Base-by-base conservation (phyloP, 2,329 filamentous ascomycete species). In the Claviceps purpurea region DNA sequence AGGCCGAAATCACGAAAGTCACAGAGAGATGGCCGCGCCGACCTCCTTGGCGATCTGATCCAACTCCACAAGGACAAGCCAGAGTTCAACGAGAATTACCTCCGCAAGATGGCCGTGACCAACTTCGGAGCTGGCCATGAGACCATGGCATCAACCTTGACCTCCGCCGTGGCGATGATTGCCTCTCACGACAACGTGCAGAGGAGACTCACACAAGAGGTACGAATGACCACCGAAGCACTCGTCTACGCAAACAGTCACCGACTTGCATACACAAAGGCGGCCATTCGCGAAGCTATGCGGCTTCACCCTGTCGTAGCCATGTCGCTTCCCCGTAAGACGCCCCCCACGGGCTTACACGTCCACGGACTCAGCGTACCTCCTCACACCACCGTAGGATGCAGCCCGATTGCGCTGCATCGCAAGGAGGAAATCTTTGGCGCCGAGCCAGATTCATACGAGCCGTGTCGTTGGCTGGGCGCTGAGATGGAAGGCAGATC, bases 71-170 rank as follows among this genome's bases (percentile, higher is more conserved):
- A 64, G 14, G 62, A 68, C 4, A 71, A 68, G 20, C 69, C 73
- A 0, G 69, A 69, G 5, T 77, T 78, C 53, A 72, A 59, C 0
- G 69, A 73, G 26, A 61, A 58, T 0, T 77, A 78, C 50, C 66
- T 78, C 10, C 70, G 71, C 2, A 72, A 75, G 30, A 73, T 78
- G 66, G 73, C 73, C 2, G 65, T 76, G 2, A 77, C 75, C 2
- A 78, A 78, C 55, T 78, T 78, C 56, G 75, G 75, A 11, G 75
- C 75, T 1, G 75, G 75, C 0, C 75, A 78, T 54, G 75, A 78
- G 57, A 78, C 75, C 0, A 68, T 77, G 65, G 73, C 73, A 11
- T 75, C 75, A 1, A 75, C 75, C 0, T 58, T 78, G 6, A 77
- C 74, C 0, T 71, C 75, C 3, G 64, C 69, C 22, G 59, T 79